phyloP scores from a whole-genome alignment of 495 filamentous ascomycete genomes.

The Collariella sp. region DNA sequence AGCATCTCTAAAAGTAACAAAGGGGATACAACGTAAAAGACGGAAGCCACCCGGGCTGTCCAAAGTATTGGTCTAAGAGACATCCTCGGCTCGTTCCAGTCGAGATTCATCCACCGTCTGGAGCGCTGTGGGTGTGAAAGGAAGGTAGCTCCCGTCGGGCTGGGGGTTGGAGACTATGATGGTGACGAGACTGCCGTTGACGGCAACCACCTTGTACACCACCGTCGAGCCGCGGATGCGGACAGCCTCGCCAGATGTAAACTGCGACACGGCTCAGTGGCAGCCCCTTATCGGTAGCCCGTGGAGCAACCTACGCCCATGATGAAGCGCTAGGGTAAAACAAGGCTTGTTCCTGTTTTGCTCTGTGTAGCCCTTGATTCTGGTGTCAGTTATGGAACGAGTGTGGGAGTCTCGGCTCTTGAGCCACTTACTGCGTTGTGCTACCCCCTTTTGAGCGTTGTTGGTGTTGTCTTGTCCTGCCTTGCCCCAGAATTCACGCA shows the following conservation, averaged over 20 bases:
- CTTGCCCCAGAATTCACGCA: background rate
- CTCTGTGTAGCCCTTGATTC: background rate
- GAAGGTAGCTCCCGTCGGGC: constrained; percentile 15
- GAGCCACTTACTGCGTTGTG: background rate
- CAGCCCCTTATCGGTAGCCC: background rate
- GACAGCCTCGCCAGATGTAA: constrained; percentile 15
- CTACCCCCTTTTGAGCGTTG: background rate
- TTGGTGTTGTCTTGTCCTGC: background rate
- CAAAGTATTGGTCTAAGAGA: background rate
- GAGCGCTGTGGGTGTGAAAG: constrained; percentile 13
- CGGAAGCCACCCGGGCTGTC: background rate
- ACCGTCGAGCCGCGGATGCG: constrained; percentile 14
- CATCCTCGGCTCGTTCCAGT: constrained; percentile 16
- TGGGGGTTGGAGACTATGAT: constrained; percentile 23
- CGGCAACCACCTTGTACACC: constrained; percentile 22
- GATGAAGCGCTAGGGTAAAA: background rate
- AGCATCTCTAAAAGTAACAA: background rate
- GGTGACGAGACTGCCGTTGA: constrained; percentile 17
- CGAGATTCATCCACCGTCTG: constrained; percentile 21
- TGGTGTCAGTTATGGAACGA: too few species aligned
- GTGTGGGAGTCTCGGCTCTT: too few species aligned
- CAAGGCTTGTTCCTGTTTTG: background rate
- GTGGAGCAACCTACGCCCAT: constrained; percentile 3
- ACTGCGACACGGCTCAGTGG: background rate
- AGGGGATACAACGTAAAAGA: background rate